Evolutionary conservation across 2,329 filamentous ascomycete genomes (phyloP), one percentile per base, ranked within the genome.

Genomic region (Talaromyces atroroseus): DNA sequence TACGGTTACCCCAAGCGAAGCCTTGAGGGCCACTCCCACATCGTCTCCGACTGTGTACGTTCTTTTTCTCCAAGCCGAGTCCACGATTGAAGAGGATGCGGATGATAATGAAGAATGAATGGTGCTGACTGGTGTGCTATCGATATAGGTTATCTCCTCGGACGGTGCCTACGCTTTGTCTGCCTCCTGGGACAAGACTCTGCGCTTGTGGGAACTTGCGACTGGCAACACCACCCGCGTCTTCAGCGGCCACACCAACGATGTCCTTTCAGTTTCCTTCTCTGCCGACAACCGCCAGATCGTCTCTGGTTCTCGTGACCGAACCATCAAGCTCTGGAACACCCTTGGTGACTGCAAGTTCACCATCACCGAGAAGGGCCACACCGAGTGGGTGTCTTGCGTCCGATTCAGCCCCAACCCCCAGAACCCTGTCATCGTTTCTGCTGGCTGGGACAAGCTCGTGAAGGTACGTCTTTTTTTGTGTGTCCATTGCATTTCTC

Each of bases 241-340:
- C 74, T 97, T 99, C 77, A 92, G 96, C 78, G 94, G 94, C 79
- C 94, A 97, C 88, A 96, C 85, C 84, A 96, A 95, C 85, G 94
- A 97, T 75, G 92, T 99, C 72, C 91, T 97, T 76, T 97, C 92
- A 78, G 94, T 99, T 78, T 96, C 92, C 69, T 99, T 99, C 89
- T 97, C 94, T 71, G 94, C 94, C 86, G 94, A 99, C 85, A 97
- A 97, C 89, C 89, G 94, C 76, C 94, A 97, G 85, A 97, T 99
- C 80, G 94, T 97, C 72, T 97, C 94, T 67, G 94, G 92, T 68
- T 97, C 94, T 65, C 92, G 94, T 78, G 94, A 99, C 84, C 88
- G 91, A 78, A 90, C 89, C 74, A 97, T 99, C 86, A 99, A 97
- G 90, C 88, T 99, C 73, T 99, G 94, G 94, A 99, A 99, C 86